Conservation (phyloP, 306 rosid species). For the Cyclanthera cordifolia region DNA sequence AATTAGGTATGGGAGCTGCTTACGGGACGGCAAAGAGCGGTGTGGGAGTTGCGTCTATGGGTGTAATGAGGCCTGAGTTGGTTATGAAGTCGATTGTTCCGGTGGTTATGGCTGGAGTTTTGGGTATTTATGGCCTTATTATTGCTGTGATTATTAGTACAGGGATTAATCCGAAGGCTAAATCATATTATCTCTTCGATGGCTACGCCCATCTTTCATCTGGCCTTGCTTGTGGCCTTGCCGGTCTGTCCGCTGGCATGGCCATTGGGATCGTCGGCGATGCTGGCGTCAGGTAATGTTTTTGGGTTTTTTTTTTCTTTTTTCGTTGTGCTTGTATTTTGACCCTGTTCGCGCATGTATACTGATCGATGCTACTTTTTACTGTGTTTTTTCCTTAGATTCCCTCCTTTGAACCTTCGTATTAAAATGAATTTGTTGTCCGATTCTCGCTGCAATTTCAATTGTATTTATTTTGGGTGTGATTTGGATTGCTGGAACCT, state of each 20-base stretch:
- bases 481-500: too few relatives aligned
- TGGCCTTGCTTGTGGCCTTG: constrained; percentile 53
- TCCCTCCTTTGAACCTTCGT: background rate
- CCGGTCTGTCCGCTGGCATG: constrained; percentile 56
- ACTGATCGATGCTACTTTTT: background rate
- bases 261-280: constrained; percentile 57
- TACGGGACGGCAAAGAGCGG: constrained; percentile 58
- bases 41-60: constrained; percentile 58
- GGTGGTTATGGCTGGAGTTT: constrained; percentile 56
- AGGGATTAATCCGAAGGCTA: constrained; percentile 57
- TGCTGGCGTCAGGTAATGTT: constrained; percentile 44
- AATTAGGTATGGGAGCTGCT: constrained; percentile 55
- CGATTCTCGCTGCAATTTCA: background rate
- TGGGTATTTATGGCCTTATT: constrained; percentile 48
- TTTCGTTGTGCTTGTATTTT: background rate
- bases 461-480: background rate
- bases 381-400: background rate
- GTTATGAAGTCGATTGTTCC: constrained; percentile 61
- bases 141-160: constrained; percentile 54
- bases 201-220: constrained; percentile 57
- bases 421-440: background rate
- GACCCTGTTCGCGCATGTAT: background rate
- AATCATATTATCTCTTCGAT: constrained; percentile 47
- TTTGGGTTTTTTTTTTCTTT: background rate
- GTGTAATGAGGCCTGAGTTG: constrained; percentile 58